Base-by-base conservation (phyloP, 495 filamentous ascomycete genomes). In the Aspergillus mulundensis region DNA sequence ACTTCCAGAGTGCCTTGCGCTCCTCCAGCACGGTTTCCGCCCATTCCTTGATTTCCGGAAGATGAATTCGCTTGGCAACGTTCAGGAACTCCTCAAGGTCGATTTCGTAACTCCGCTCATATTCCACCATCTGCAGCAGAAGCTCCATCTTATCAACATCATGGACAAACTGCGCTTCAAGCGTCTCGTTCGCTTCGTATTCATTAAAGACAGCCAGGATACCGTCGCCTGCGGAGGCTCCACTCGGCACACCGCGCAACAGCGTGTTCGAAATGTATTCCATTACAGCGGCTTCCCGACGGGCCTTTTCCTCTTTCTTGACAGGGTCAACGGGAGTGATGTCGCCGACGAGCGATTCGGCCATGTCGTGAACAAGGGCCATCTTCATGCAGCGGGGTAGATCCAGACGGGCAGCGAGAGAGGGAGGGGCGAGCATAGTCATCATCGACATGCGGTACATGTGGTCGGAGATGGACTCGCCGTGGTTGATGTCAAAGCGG, bases 361-460 rank as follows among this genome's bases (percentile, higher is more conserved):
- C 94, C 93, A 98, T 96, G 72, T 98, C 94, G 76, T 98, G 94
- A 40, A 97, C 75, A 34, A 98, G 78, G 14, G 90, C 91, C 89
- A 98, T 93, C 71, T 89, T 87, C 63, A 89, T 91, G 78, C 94
- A 97, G 60, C 84, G 86, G 3, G 82, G 76, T 57, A 96, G 80
- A 68, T 97, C 84, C 61, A 98, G 70, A 25, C 74, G 76, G 11
- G 80, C 66, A 10, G 85, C 75, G 11, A 95, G 81, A 14, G 89
- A 77, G 0, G 86, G 74, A 16, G 94, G 95, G n/a, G 90, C 91
- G 50, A 97, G 81, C 84, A 98, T 88, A 32, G 89, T 89, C 74
- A 97, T 89, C 65, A 98, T 84, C 46, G 92, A 90, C 94, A 98
- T 98, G 66, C 94, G 90, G 73, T 98, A 97, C 94, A 98, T 98